Percentiles rank a stretch among this genome's conserved stretches.
These are phyloP conservation scores for Erodium trifolium DNA, from an alignment of 441 rosid genomes.

Conservation along the genomic window DNA sequence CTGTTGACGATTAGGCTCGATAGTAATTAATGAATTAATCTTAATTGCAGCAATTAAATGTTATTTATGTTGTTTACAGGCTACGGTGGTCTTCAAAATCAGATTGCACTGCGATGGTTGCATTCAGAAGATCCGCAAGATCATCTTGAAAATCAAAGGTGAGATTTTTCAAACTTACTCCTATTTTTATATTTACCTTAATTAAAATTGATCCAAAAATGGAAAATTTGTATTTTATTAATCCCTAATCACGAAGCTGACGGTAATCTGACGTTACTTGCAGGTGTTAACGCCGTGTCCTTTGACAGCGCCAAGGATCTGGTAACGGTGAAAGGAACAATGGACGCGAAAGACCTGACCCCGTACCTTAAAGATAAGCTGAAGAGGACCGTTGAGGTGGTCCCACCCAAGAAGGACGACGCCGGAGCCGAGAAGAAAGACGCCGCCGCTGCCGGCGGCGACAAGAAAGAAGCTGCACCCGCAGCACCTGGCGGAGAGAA, in stretches of 20 bases:
- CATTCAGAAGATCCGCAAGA: conserved; percentile 45
- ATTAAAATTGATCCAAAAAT: not conserved
- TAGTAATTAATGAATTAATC: too few relatives aligned
- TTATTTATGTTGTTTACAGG: conserved; percentile 33
- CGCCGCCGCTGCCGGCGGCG: not conserved
- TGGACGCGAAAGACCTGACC: conserved; percentile 47
- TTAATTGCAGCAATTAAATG: not conserved
- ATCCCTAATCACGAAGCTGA: too few relatives aligned
- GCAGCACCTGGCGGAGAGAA: not conserved
- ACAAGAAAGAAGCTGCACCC: not conserved
- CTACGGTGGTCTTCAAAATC: conserved; percentile 59
- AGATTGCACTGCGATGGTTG: conserved; percentile 78
- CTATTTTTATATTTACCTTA: not conserved
- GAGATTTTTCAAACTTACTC: not conserved
- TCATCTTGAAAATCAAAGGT: conserved; percentile 52
- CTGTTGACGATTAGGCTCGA: too few relatives aligned
- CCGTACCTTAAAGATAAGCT: conserved; percentile 51
- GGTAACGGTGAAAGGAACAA: conserved; percentile 62
- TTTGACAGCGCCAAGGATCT: conserved; percentile 56
- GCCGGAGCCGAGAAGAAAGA: conserved; percentile 30
- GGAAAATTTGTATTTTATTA: too few relatives aligned
- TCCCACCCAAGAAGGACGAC: conserved; percentile 46
- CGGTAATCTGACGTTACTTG: conserved; percentile 21
- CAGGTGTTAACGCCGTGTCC: conserved; percentile 56
- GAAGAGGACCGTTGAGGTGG: conserved; percentile 55